Base-by-base conservation (phyloP, 2,329 filamentous ascomycete species). In the Xylaria sp. region DNA sequence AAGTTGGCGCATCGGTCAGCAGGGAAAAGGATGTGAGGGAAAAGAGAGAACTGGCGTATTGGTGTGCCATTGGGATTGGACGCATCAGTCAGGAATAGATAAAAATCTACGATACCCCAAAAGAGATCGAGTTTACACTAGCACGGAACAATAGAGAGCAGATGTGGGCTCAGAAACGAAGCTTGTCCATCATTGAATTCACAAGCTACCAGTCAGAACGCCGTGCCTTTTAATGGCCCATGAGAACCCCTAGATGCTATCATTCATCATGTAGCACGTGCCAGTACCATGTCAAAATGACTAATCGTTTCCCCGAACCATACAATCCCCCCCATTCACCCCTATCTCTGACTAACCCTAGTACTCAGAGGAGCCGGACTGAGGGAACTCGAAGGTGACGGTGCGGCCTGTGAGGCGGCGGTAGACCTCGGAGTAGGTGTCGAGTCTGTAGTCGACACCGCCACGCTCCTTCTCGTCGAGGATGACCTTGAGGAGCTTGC, bases 381-480 rank as follows among this genome's bases (percentile, higher is more conserved):
- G 91, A 76, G 95, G 95, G 89, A 99, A 99, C 89, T 99, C 95
- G 79, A 99, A 99, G 83, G 89, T 88, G 80, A 98, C 95, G 79
- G 88, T 88, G 84, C 96, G 95, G 83, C 95, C 95, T 68, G 95
- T 99, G 79, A 99, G 86, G 77, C 92, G 90, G 83, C 93, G 92
- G 91, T 99, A 99, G 80, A 99, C 95, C 89, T 99, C 95, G 71
- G 92, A 92, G 88, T 99, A 99, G 80, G 94, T 97, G 84, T 99
- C 95, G 75, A 99, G 92, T 81, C 95, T 89, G 91, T 98, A 97
- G 88, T 99, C 95, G 75, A 99, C 94, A 81, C 93, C 93, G 78
- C 93, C 94, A 76, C 93, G 92, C 91, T 99, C 95, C 92, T 99
- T 99, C 91, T 98, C 95, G 83, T 99, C 95, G 65, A 99, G 89